A percentile compares a stretch with the other conserved stretches of the same genome.
These are phyloP conservation scores for Xylariaceae sp. DNA, from an alignment of 2,329 filamentous ascomycete genomes.

Conservation along the genomic window DNA sequence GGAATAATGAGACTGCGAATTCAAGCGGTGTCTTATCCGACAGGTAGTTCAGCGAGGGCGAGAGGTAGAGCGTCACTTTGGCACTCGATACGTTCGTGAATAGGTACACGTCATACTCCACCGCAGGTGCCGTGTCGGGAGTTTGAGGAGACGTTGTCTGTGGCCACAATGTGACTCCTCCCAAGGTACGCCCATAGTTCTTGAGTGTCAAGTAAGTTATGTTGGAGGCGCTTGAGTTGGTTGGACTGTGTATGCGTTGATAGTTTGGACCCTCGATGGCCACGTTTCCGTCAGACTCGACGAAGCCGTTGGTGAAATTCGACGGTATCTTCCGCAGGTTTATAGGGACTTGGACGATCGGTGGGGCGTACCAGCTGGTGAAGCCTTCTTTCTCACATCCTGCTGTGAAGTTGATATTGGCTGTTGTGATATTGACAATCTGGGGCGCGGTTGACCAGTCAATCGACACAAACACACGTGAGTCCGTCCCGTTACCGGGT, in stretches of 20 bases:
- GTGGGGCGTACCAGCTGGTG: constrained; percentile 30
- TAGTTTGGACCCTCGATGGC: constrained; percentile 51
- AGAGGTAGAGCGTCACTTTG: constrained; percentile 46
- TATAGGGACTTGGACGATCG: constrained; percentile 51
- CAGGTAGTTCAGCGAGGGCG: constrained; percentile 48
- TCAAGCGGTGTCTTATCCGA: constrained; percentile 42
- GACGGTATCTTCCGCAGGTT: constrained; percentile 43
- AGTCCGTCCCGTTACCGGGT: constrained; percentile 42
- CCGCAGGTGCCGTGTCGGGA: constrained; percentile 44
- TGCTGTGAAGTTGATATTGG: constrained; percentile 47
- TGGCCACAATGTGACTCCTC: constrained; percentile 53
- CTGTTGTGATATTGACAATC: constrained; percentile 35
- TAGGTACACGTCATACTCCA: constrained; percentile 58
- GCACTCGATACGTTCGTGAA: constrained; percentile 46
- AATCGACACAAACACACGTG: constrained; percentile 48
- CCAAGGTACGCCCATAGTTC: constrained; percentile 52
- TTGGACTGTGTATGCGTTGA: constrained; percentile 36
- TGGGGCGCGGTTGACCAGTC: constrained; percentile 46
- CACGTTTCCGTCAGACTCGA: constrained; percentile 55
- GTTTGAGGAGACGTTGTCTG: constrained; percentile 45
- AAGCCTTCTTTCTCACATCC: constrained; percentile 30
- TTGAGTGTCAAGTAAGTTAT: constrained; percentile 48
- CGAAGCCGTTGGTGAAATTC: constrained; percentile 52
- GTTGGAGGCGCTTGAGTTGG: constrained; percentile 25
- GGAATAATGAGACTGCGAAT: constrained; percentile 31